phyloP scores from a whole-genome alignment of 192 early-diverging fungal genomes.

The Podila minutissima region DNA sequence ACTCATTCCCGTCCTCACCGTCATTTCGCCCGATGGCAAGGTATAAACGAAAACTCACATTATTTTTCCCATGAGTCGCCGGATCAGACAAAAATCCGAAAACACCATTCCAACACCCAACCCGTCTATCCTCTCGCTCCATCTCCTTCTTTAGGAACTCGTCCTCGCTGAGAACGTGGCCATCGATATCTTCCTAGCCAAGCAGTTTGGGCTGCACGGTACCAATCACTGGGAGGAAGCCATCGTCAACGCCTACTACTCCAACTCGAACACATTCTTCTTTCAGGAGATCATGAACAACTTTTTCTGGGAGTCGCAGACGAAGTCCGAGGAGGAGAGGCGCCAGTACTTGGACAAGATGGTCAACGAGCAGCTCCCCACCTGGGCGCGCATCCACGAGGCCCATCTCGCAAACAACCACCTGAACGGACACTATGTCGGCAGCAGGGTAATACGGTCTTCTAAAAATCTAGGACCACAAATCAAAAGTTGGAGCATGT shows the following conservation, averaged over 20 bases:
- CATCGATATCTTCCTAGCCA: constrained; percentile 32
- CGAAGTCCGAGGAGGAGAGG: constrained; percentile 18
- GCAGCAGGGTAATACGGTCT: constrained; percentile 13
- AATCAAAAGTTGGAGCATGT: no score
- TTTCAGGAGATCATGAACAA: constrained; percentile 35
- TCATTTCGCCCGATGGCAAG: constrained; percentile 21
- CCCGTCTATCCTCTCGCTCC: no score
- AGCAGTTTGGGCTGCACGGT: constrained; percentile 34
- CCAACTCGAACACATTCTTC: constrained; percentile 27
- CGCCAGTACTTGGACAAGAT: constrained; percentile 19
- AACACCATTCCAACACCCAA: not conserved
- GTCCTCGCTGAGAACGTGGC: constrained; percentile 26
- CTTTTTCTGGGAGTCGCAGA: constrained; percentile 30
- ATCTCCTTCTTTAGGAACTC: not conserved
- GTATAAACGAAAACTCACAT: not conserved
- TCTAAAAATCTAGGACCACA: no score
- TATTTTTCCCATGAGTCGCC: no score
- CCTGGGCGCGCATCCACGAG: constrained; percentile 23
- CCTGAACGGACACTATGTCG: constrained; percentile 29
- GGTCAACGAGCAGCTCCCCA: constrained; percentile 7
- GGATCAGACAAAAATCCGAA: not conserved
- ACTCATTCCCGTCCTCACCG: constrained; percentile 24
- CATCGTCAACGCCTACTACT: constrained; percentile 27
- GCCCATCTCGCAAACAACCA: constrained; percentile 22
- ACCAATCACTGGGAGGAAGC: constrained; percentile 33